Base-by-base conservation (phyloP, 176 grass and related monocot species). In the Oryza glumipatula region DNA sequence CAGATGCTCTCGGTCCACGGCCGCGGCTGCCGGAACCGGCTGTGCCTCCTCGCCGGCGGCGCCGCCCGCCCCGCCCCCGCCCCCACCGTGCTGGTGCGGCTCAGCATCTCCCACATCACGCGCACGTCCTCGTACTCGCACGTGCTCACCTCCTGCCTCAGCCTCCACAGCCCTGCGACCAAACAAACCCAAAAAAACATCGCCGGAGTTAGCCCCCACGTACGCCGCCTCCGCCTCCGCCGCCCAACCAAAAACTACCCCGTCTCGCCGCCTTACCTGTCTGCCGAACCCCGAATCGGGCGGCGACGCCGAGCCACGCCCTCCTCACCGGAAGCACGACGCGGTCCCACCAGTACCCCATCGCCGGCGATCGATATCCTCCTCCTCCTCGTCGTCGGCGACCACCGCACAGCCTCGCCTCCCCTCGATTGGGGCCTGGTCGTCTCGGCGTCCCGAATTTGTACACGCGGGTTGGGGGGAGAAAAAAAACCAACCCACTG, bases 41-140 rank as follows among this genome's bases (percentile, higher is more conserved):
- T 82, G 44, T 54, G 60, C 68, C 71, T 56, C 65, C 80, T 72
- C 58, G 86, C 30, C n/a, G 80, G 26, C n/a, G 77, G 43, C 70
- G 83, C 17, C 54, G 17, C 17, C 16, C 54, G 17, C 54, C 54
- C 17, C 3, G 5, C 26, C 26, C 26, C 52, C 52, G 52, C 52
- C 46, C 11, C 61, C 9, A 78, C 24, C 28, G 87, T 4, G 24
- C 73, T 15, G 19, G 84, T 87, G 38, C 87, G 87, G 81, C 94
- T 98, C 56, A 98, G 96, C 89, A 98, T 93, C 84, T 95, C 96
- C 96, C 96, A 95, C 96, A 98, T 96, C 81, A 98, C 96, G 48
- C 82, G 96, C 83, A 98, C 96, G 85, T 98, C 96, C 78, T 94
- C 96, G 86, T 98, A 98, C 83, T 96, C 96, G 89, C 96, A 98